Evolutionary conservation across 441 rosid species (phyloP).

Genomic region (Theobroma grandiflorum): DNA sequence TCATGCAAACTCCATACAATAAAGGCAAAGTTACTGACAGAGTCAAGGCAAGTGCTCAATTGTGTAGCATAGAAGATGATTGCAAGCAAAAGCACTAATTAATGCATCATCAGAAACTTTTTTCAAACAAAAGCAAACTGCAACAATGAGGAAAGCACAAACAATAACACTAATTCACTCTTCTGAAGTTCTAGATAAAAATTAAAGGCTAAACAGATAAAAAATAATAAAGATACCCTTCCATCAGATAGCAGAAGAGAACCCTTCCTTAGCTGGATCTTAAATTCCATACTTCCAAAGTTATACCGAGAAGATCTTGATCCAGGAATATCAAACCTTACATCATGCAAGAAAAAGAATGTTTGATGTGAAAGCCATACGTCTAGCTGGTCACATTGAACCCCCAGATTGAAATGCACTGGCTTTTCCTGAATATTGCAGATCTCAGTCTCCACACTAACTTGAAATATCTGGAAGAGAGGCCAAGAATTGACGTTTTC

Average conservation of each 20-base stretch:
- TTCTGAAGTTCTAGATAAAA: background rate
- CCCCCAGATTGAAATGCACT: conserved; percentile 42
- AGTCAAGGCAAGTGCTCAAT: background rate
- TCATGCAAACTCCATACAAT: conserved; percentile 4
- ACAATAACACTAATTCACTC: conserved; percentile 16
- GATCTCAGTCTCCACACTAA: conserved; percentile 57
- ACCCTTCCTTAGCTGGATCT: conserved; percentile 61
- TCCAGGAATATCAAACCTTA: conserved; percentile 60
- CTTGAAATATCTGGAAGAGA: conserved; percentile 65
- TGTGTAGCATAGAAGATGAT: background rate
- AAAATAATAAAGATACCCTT: conserved; percentile 60
- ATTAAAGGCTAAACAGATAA: background rate
- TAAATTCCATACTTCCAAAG: conserved; percentile 51
- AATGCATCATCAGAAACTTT: conserved; percentile 18
- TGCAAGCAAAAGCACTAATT: background rate
- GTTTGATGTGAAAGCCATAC: conserved; percentile 76
- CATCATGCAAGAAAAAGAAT: conserved; percentile 73
- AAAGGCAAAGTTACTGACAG: background rate
- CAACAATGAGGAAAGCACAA: conserved; percentile 9
- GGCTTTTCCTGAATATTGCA: conserved; percentile 43
- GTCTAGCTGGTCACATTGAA: conserved; percentile 69
- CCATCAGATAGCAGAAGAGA: conserved; percentile 90
- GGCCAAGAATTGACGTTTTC: conserved; percentile 60
- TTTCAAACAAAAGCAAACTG: background rate
- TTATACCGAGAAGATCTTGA: conserved; percentile 59